phyloP scores from a whole-genome alignment of 2,329 filamentous ascomycete species.

The Penicillium sp. region DNA sequence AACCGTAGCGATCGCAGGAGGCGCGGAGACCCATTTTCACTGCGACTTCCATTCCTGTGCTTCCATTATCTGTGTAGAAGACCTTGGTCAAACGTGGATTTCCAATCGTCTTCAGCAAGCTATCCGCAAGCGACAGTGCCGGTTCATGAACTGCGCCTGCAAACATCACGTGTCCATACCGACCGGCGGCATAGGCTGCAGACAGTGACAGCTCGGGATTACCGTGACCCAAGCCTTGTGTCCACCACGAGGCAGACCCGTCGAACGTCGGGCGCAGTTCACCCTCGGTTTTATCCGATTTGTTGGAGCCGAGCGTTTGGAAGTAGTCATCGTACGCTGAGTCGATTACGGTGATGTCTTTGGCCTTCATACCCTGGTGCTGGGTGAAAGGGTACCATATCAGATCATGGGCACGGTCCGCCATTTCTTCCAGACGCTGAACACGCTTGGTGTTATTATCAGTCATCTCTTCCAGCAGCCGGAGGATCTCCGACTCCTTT shows the following conservation, averaged over 20 bases:
- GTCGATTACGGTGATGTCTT: constrained; percentile 72
- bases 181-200: constrained; percentile 75
- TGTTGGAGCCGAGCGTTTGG: constrained; percentile 54
- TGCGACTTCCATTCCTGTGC: constrained; percentile 79
- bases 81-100: constrained; percentile 68
- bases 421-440: constrained; percentile 60
- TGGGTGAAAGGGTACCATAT: constrained; percentile 92
- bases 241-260: constrained; percentile 89
- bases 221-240: constrained; percentile 79
- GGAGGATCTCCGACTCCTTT: constrained; percentile 39
- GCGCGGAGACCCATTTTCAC: constrained; percentile 81
- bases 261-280: constrained; percentile 70
- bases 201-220: constrained; percentile 70
- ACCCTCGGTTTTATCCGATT: constrained; percentile 16
- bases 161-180: constrained; percentile 89
- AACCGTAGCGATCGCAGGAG: constrained; percentile 64
- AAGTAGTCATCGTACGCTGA: constrained; percentile 79
- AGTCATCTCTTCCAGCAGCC: constrained; percentile 54
- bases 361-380: constrained; percentile 61
- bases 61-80: constrained; percentile 83
- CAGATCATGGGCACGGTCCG: constrained; percentile 57
- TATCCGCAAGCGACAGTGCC: constrained; percentile 66
- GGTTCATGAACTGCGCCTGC: constrained; percentile 77
- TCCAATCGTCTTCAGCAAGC: constrained; percentile 57
- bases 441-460: constrained; percentile 58